Evolutionary conservation across 352 stramenopile species (phyloP), one percentile per base, ranked within the genome.

Genomic region (Globisporangium apiculatum): DNA sequence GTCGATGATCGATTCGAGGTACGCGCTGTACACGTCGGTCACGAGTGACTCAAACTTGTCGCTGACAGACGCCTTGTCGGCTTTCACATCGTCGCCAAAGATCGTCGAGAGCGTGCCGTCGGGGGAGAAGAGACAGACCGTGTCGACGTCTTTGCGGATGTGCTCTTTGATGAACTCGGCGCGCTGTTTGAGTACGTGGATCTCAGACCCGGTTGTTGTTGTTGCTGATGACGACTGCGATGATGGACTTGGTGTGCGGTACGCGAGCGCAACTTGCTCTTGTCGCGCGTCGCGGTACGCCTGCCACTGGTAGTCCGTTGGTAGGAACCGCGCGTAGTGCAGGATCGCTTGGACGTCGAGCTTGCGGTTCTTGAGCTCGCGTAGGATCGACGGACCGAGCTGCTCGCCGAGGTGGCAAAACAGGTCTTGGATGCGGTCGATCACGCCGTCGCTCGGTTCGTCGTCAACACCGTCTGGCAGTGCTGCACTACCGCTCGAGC

Each of bases 91-190:
- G 38, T 88, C 79, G 1, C 74, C 71, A 46, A 91, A 87, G 60
- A 89, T 91, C 17, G 78, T 91, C 14, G 76, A 81, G 4, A 91
- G 64, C 4, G 66, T 79, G 6, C 81, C 81, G 50, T 89, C 73
- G 14, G 72, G 53, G 10, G 76, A 65, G 57, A 90, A 90, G 12
- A 90, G 48, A 10, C 80, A 90, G 12, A 90, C 72, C 11, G 72
- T 88, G 55, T 90, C 76, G 40, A 90, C 72, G 51, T 91, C 81
- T 57, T 78, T 75, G 10, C 73, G 76, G 55, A 91, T 78, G 55
- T 89, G 74, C 18, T 87, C 73, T 61, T 91, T 91, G 35, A 91
- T 62, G 17, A 87, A 91, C 38, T 89, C 76, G 45, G 76, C 76
- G 36, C 78, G 73, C 7, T 77, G 75, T 50, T 80, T 83, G 57